Conservation (phyloP, 2,329 filamentous ascomycete species). For the Aspergillus terreus region DNA sequence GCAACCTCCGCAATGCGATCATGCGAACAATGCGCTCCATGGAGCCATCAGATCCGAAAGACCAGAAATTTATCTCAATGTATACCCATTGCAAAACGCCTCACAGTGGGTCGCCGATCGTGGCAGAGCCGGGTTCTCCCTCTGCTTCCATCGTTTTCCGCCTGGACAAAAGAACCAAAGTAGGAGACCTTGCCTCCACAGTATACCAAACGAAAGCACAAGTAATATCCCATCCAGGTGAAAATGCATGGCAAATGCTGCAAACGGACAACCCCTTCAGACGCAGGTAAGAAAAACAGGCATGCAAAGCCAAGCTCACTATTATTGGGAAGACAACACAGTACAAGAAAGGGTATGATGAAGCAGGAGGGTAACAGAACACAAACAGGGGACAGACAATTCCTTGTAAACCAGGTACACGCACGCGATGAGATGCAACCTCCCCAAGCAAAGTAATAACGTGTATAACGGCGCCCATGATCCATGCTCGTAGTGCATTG, state of each 20-base stretch:
- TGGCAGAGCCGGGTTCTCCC: neutral
- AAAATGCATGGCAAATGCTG: neutral
- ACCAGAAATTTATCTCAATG: slow-evolving; percentile 21
- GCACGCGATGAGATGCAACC: slow-evolving; percentile 28
- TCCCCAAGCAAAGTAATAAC: slow-evolving; percentile 24
- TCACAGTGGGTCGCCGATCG: slow-evolving; percentile 11
- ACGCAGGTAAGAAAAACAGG: slow-evolving; percentile 6
- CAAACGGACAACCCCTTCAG: neutral
- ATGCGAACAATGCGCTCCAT: slow-evolving; percentile 3
- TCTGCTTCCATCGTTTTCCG: neutral
- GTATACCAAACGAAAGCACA: neutral
- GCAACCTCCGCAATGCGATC: neutral
- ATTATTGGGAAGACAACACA: slow-evolving; percentile 15
- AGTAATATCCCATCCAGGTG: neutral
- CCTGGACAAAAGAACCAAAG: too few relatives aligned
- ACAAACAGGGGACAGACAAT: neutral
- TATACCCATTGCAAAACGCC: slow-evolving; percentile 22
- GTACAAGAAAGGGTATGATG: slow-evolving; percentile 33
- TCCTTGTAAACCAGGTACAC: slow-evolving; percentile 4
- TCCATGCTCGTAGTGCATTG: slow-evolving; percentile 26
- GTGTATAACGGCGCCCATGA: slow-evolving; percentile 26
- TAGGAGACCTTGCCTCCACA: too few relatives aligned
- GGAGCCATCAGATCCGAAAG: slow-evolving; percentile 10
- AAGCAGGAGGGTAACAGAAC: slow-evolving; percentile 11
- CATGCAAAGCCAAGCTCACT: slow-evolving; percentile 1